Base-by-base conservation (phyloP, 805 yeast species). In the Starmerella bombicola region DNA sequence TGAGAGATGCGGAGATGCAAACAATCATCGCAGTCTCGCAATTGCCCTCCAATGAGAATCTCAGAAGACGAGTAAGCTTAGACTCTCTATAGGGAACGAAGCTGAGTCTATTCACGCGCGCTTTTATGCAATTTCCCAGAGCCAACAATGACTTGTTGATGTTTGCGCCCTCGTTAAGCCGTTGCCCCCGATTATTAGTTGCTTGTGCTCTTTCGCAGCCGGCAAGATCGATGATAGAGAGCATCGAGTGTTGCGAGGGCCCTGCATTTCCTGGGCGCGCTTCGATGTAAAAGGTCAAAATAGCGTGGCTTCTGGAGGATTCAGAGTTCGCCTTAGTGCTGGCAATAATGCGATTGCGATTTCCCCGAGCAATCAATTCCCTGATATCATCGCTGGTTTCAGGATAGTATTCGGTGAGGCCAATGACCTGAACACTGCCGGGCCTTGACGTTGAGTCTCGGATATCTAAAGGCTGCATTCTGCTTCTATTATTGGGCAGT, bases 1-100 rank as follows among this genome's bases (percentile, higher is more conserved):
- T 69, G 23, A 81, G 73, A 44, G 85, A 80, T 0, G 96, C 96
- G 3, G 93, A 78, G 3, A 88, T 72, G 60, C 97, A 88, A 2
- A 85, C 96, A 49, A 88, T 82, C 97, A 88, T 88, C 4, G 84
- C 86, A 0, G 97, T 88, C 56, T 81, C 80, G 61, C 97, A 88
- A 56, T 84, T 83, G 0, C 96, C 96, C 3, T 95, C 95, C 12
- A 88, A 64, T 0, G 95, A 85, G 55, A 82, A 84, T 56, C 86
- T 84, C 41, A 88, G 68, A 37, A 88, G 65, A 49, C 97, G 64
- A 0, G 97, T 88, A 40, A 88, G 66, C 54, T 86, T 86, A 6
- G 94, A 83, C 57, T 88, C 93, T 51, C 97, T 64, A 59, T 82
- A 88, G 0, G 97, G 97, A 9, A 88, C 73, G 62, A 85, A 95